Conservation (phyloP, 2,329 filamentous ascomycete species). For the Dothideomycetes sp. region DNA sequence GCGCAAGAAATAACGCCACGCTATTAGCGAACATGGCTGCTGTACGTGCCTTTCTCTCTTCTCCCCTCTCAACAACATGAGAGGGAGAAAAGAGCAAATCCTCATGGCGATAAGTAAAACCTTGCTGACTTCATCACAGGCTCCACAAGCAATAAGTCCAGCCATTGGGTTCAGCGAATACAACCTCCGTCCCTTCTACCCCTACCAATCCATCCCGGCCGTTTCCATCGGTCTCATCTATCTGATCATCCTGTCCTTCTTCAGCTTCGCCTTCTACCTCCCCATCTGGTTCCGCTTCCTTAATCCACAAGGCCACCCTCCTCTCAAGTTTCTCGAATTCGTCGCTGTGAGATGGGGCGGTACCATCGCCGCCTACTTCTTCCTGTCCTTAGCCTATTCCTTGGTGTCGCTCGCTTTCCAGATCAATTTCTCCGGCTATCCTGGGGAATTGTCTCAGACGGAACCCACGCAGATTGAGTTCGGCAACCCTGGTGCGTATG, state of each 20-base stretch:
- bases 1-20: conserved; percentile 26
- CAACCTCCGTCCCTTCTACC: conserved; percentile 50
- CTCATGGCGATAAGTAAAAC: not conserved
- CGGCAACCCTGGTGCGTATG: conserved; percentile 43
- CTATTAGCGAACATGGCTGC: conserved; percentile 32
- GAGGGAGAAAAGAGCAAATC: too few species aligned
- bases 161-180: conserved; percentile 44
- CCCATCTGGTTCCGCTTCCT: conserved; percentile 51
- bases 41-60: too few species aligned
- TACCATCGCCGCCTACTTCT: conserved; percentile 47
- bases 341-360: conserved; percentile 47
- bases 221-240: conserved; percentile 56
- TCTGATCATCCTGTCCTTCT: conserved; percentile 56
- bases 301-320: conserved; percentile 42
- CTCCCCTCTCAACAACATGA: too few species aligned
- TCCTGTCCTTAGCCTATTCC: conserved; percentile 52
- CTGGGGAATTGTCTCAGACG: conserved; percentile 34
- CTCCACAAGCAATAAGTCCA: conserved; percentile 43
- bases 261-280: conserved; percentile 54
- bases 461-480: conserved; percentile 18
- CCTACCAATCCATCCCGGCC: conserved; percentile 43
- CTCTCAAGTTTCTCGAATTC: conserved; percentile 47
- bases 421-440: conserved; percentile 45
- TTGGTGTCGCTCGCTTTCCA: conserved; percentile 53
- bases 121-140: not conserved